Evolutionary conservation across 1,139 yeast species (phyloP).

Genomic region (Blastobotrys ciferrii): DNA sequence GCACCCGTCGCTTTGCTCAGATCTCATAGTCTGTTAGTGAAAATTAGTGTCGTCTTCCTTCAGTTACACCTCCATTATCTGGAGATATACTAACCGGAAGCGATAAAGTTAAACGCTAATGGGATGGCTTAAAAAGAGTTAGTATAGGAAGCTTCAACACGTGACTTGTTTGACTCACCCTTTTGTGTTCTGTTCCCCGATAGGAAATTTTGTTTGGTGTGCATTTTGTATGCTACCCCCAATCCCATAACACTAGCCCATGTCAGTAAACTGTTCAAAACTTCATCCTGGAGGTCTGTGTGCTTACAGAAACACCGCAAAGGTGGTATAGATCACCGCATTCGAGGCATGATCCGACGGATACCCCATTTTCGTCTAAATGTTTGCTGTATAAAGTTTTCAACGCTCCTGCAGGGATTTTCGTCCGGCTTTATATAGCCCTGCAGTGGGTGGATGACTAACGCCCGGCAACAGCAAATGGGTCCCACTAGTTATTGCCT

Average conservation of each 20-base stretch:
- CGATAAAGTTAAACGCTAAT: slow-evolving; percentile 77
- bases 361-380: slow-evolving; percentile 27
- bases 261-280: no score
- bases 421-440: background rate
- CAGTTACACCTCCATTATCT: background rate
- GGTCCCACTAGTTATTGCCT: background rate
- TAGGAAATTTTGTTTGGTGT: slow-evolving; percentile 50
- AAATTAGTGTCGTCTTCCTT: slow-evolving; percentile 9
- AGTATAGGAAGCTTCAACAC: slow-evolving; percentile 8
- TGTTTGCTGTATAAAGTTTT: background rate
- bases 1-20: slow-evolving; percentile 51
- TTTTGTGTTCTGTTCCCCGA: slow-evolving; percentile 77
- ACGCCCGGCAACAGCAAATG: slow-evolving; percentile 1
- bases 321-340: slow-evolving; percentile 75
- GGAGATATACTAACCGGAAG: slow-evolving; percentile 68
- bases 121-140: slow-evolving; percentile 47
- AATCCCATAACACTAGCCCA: slow-evolving; percentile 31
- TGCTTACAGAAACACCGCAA: slow-evolving; percentile 54
- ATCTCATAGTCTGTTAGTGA: background rate
- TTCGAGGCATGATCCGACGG: slow-evolving; percentile 54
- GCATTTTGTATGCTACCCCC: slow-evolving; percentile 34
- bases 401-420: background rate
- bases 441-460: background rate
- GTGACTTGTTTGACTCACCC: slow-evolving; percentile 38
- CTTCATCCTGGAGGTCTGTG: no score